Evolutionary conservation across 306 rosid species (phyloP), one percentile per base, ranked within the genome.

Genomic region (Oemleria cerasiformis): DNA sequence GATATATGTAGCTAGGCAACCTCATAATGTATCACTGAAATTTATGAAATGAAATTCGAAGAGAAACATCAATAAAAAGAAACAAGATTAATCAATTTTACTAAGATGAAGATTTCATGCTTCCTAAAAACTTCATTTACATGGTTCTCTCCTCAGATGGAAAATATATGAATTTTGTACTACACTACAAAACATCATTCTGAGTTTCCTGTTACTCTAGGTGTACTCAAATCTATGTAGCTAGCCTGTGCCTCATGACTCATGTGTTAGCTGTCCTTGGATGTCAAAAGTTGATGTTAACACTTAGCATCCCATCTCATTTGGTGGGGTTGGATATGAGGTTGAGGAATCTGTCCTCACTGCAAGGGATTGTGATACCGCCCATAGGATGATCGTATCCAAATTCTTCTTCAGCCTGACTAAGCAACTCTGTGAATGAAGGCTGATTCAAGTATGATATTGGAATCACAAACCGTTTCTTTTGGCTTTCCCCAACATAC

Each of bases 401-500:
- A 47, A 80, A 83, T 64, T 80, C 84, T 73, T 80, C 82, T 54
- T 83, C 80, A 40, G 70, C 75, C 57, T 65, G 78, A 34, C 73
- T 78, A 5, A 66, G 76, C 55, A 76, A 71, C 0, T 76, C 64
- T 63, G 74, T 72, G 21, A 85, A 79, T 14, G 71, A 83, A 60
- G 77, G 77, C 36, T 69, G 71, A 44, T 77, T 83, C 83, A 78
- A 54, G n/a, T n/a, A n/a, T n/a, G n/a, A n/a, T n/a, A n/a, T n/a
- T n/a, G n/a, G n/a, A n/a, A n/a, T n/a, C n/a, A n/a, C n/a, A 36
- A 84, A 71, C 54, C 71, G 43, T 61, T 77, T 80, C 71, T 67
- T 77, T 72, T 65, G 36, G 45, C 20, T 78, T 74, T 85, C 82
- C 78, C 86, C 88, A 9, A 88, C 78, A 5, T 77, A 88, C 15